phyloP scores from a whole-genome alignment of 2,329 filamentous ascomycete species.

The Fusarium begoniae region DNA sequence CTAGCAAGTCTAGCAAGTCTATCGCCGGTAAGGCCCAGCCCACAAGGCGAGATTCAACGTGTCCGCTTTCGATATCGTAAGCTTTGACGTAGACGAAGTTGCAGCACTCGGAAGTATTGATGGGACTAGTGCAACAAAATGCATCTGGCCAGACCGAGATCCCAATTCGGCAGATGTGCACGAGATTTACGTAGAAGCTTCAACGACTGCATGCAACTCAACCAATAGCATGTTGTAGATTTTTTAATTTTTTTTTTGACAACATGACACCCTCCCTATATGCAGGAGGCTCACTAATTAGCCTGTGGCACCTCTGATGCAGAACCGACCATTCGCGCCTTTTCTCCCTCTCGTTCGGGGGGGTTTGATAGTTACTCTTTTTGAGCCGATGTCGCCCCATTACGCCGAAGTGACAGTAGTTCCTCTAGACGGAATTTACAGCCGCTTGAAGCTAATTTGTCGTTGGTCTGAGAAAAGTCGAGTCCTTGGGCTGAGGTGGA shows the following conservation, averaged over 20 bases:
- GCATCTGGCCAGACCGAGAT: constrained; percentile 37
- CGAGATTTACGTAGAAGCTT: constrained; percentile 21
- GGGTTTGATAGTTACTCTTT: not conserved
- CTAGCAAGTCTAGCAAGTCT: not conserved
- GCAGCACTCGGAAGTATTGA: not conserved
- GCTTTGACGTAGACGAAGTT: not conserved
- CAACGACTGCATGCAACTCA: constrained; percentile 2
- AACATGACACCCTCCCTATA: not conserved
- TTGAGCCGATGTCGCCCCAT: not conserved
- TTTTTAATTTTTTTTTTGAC: not conserved
- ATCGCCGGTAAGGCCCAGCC: not conserved
- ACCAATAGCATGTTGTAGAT: constrained; percentile 14
- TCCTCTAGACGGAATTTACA: not conserved
- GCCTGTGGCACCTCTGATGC: not conserved
- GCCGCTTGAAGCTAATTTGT: not conserved
- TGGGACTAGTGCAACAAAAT: constrained; percentile 15
- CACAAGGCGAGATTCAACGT: not conserved
- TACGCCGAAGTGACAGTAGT: not conserved
- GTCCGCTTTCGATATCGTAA: not conserved
- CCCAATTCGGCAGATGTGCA: constrained; percentile 17
- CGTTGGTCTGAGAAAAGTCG: constrained; percentile 1
- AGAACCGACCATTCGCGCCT: not conserved
- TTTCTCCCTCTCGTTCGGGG: not conserved
- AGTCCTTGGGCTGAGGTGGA: not conserved
- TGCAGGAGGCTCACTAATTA: not conserved